These are phyloP conservation scores for Rhynchospora pubera DNA, from an alignment of 176 grass and related monocot genomes.

Conservation along the genomic window DNA sequence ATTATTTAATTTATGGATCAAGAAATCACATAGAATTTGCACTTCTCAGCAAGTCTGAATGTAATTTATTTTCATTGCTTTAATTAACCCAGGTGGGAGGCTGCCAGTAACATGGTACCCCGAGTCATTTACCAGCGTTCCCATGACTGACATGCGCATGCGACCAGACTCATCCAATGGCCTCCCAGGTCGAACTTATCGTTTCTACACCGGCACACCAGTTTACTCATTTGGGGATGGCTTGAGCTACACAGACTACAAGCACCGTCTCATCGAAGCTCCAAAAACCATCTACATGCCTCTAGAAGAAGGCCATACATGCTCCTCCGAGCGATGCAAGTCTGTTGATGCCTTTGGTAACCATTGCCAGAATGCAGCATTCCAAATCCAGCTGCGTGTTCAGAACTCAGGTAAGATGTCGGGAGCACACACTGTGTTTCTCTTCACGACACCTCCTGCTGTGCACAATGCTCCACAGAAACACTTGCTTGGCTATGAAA, in stretches of 20 bases:
- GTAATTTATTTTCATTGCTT: neutral
- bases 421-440: slow-evolving; percentile 68
- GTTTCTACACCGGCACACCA: slow-evolving; percentile 79
- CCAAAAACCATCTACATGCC: slow-evolving; percentile 45
- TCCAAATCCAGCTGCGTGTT: slow-evolving; percentile 52
- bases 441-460: slow-evolving; percentile 70
- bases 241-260: slow-evolving; percentile 71
- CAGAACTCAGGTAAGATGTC: slow-evolving; percentile 36
- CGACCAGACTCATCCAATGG: slow-evolving; percentile 46
- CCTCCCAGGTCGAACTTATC: slow-evolving; percentile 81
- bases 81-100: slow-evolving; percentile 45
- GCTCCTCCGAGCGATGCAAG: slow-evolving; percentile 39
- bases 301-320: slow-evolving; percentile 60
- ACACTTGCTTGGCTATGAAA: slow-evolving; percentile 81
- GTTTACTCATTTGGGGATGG: slow-evolving; percentile 85
- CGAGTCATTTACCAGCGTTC: slow-evolving; percentile 42
- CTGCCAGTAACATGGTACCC: slow-evolving; percentile 96
- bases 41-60: neutral
- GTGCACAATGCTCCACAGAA: slow-evolving; percentile 72
- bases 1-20: neutral
- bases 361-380: slow-evolving; percentile 44
- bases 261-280: slow-evolving; percentile 43
- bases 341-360: slow-evolving; percentile 46
- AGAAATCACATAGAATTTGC: neutral
- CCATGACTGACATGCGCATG: slow-evolving; percentile 91